Evolutionary conservation across 208 protist species (phyloP).

Genomic region (Leptomonas pyrrhocoris): DNA sequence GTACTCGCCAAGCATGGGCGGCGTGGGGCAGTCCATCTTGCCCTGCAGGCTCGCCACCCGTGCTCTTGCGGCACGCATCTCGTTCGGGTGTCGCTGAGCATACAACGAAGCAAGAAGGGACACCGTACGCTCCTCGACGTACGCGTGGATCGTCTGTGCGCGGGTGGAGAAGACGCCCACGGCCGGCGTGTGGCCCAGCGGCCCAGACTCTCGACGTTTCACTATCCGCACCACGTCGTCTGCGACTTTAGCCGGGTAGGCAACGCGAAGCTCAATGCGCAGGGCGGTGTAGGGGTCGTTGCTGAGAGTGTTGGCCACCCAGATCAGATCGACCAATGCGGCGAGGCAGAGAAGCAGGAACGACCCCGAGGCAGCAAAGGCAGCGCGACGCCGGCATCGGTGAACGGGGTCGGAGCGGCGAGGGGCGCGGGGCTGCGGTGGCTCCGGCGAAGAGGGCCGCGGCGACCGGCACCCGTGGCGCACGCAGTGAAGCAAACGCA

Average conservation of each 20-base stretch:
- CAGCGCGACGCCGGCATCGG: too few relatives aligned
- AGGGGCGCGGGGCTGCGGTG: too few relatives aligned
- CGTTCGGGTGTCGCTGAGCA: not conserved
- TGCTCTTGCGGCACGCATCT: not conserved
- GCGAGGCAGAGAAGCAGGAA: not conserved
- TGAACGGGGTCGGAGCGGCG: too few relatives aligned
- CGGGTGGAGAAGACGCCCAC: too few relatives aligned
- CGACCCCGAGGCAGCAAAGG: too few relatives aligned
- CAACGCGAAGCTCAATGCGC: not conserved
- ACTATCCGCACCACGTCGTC: not conserved
- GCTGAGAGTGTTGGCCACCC: not conserved
- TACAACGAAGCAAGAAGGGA: too few relatives aligned
- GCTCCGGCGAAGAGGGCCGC: too few relatives aligned
- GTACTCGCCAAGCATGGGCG: not conserved
- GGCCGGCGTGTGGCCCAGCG: too few relatives aligned
- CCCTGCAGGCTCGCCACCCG: not conserved
- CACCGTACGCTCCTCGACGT: too few relatives aligned
- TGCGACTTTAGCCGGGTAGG: not conserved
- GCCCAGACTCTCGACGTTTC: not conserved
- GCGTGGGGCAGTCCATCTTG: not conserved
- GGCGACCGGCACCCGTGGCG: too few relatives aligned
- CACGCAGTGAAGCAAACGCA: too few relatives aligned
- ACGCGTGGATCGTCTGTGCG: too few relatives aligned
- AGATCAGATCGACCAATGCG: not conserved
- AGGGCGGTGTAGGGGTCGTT: not conserved